A percentile compares a stretch with the other conserved stretches of the same genome.
Conservation (phyloP, 306 rosid species). For the Alnus rubra region DNA sequence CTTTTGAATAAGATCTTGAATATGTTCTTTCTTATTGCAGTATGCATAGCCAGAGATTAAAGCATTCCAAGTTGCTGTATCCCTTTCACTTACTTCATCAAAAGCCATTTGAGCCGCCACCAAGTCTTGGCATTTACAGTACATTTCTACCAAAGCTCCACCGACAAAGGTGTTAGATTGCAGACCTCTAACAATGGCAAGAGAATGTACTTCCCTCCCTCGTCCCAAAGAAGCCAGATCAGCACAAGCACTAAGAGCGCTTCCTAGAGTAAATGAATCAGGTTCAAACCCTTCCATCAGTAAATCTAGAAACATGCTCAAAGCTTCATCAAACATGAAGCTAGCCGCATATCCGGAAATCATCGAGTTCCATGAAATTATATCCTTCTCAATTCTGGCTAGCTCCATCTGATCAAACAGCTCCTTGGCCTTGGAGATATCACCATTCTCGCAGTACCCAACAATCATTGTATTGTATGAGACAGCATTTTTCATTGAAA, state of each 20-base stretch:
- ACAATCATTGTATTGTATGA: conserved; percentile 57
- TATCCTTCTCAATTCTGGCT: conserved; percentile 29
- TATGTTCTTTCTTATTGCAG: conserved; percentile 29
- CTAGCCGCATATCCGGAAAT: conserved; percentile 49
- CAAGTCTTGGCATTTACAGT: conserved; percentile 41
- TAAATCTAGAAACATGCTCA: conserved; percentile 32
- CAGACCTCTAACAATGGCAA: conserved; percentile 47
- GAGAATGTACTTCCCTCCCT: conserved; percentile 53
- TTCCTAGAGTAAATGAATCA: conserved; percentile 60
- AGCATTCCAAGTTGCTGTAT: conserved; percentile 58
- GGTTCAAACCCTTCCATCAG: conserved; percentile 46
- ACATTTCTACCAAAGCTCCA: conserved; percentile 71
- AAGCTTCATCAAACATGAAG: conserved; percentile 42
- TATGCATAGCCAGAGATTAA: conserved; percentile 50
- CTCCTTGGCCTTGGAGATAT: conserved; percentile 45
- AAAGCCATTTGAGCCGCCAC: conserved; percentile 50
- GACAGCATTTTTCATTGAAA: conserved; percentile 35
- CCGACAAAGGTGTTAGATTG: conserved; percentile 49
- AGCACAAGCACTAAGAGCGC: conserved; percentile 49
- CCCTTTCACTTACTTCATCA: conserved; percentile 45
- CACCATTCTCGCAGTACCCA: conserved; percentile 51
- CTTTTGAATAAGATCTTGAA: conserved; percentile 35
- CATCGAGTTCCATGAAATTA: conserved; percentile 58
- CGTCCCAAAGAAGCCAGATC: conserved; percentile 33
- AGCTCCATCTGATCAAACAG: conserved; percentile 46